Evolutionary conservation across 2,329 filamentous ascomycete genomes (phyloP).

Genomic region (Septoria petroselini): DNA sequence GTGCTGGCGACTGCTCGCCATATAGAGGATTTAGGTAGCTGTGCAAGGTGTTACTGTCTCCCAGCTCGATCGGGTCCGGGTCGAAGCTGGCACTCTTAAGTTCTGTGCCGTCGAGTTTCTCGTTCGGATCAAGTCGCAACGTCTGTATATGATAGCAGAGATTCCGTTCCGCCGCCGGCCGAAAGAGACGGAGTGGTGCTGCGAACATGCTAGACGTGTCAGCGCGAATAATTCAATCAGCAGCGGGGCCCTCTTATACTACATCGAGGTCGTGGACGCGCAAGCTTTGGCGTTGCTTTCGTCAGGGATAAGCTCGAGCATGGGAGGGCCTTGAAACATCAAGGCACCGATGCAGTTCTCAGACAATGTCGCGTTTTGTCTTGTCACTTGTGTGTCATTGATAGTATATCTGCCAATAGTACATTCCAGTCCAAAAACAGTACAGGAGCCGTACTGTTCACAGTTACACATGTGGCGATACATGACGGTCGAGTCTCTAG

Average conservation of each 20-base stretch:
- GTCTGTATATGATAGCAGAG: neutral
- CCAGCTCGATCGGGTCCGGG: constrained; percentile 6
- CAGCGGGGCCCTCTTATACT: too few relatives aligned
- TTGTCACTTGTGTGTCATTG: neutral
- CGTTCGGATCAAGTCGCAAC: neutral
- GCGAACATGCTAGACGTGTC: constrained; percentile 1
- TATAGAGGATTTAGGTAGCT: constrained; percentile 3
- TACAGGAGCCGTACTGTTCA: neutral
- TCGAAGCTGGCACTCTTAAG: constrained; percentile 9
- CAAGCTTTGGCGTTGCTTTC: too few relatives aligned
- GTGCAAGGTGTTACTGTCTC: constrained; percentile 1
- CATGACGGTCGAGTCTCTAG: neutral
- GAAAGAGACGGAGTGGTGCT: constrained; percentile 7
- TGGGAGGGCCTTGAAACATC: too few relatives aligned
- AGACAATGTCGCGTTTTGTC: neutral
- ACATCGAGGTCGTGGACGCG: too few relatives aligned
- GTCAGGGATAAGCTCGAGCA: too few relatives aligned
- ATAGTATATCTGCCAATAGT: neutral
- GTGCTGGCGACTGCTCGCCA: constrained; percentile 2
- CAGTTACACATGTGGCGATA: neutral
- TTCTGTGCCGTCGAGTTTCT: neutral
- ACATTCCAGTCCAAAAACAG: neutral
- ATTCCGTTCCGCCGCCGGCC: constrained; percentile 3
- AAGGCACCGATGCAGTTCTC: too few relatives aligned
- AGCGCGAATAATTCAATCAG: too few relatives aligned